Base-by-base conservation (phyloP, 768 basidiomycete genomes). In the Boletus subcaerulescens region DNA sequence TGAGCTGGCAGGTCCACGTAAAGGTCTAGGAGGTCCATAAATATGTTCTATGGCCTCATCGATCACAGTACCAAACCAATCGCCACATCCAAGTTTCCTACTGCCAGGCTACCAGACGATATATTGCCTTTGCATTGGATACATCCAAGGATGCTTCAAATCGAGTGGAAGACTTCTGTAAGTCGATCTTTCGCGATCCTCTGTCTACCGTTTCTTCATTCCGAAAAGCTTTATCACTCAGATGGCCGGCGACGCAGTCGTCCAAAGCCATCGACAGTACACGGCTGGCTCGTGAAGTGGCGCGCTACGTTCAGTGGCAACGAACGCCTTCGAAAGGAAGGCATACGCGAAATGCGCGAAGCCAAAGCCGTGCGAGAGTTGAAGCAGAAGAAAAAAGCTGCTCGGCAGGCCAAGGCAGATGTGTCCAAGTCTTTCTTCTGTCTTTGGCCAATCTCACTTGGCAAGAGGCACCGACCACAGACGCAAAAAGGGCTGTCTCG, bases 281-380 rank as follows among this genome's bases (percentile, higher is more conserved):
- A 90, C 60, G 88, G 88, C 32, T 90, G 87, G 86, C 74, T 89
- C 55, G 82, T 84, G n/a, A 90, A 89, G 70, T 80, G 84, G 80
- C 79, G 87, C 56, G 88, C 87, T 24, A 89, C 87, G 13, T 74
- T 89, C 32, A 65, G 77, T 32, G 86, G 85, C 35, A 76, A 87
- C 63, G 86, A 89, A 64, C 63, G 59, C 18, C 71, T 86, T 45
- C 77, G 87, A 57, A 79, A 73, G 69, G 81, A 82, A 75, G 88
- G 88, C 44, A 88, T 89, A 67, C 76, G 75, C 48, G 88, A 90
- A 70, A 89, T 89, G 84, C 74, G 73, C 47, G 78, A 78, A 29
- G 87, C 87, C 18, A 71, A 68, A 58, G 66, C 65, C 49, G 63
- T 57, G 41, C 65, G 63, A 58, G 68, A 71, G 52, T 54, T 35